Base-by-base conservation (phyloP, 257 asterid species). In the Solanum sejunctum region DNA sequence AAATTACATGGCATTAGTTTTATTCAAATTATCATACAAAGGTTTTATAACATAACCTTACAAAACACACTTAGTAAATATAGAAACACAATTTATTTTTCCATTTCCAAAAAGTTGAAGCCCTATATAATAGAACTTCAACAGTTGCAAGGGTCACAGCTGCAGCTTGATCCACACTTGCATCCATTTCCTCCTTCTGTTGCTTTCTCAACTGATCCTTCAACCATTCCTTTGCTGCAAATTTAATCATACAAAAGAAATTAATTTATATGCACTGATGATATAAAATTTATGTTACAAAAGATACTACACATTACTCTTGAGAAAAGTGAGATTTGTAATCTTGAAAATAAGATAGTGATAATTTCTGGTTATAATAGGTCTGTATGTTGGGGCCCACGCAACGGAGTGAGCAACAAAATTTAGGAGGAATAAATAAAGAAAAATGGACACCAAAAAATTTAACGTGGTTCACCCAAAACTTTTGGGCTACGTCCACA, bases 151-250 rank as follows among this genome's bases (percentile, higher is more conserved):
- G 94, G 91, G 32, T 91, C 78, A 85, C 92, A 90, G 6, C 51
- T 39, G 91, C 94, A 91, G 90, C 61, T 88, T 64, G 93, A 80
- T 12, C 94, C 93, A 49, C 94, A 91, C 85, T 67, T 88, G 92
- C 94, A 91, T 11, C 80, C 89, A 26, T 91, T 51, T 5, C 91
- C 93, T 86, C 94, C 94, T 86, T 91, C 94, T 57, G 86, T 85
- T 18, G 69, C 70, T 2, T 80, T 80, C 84, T 82, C 88, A 18
- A 75, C 61, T 90, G 88, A 87, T 64, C 77, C 82, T 90, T 88
- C 92, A 21, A 43, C 56, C 21, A 51, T 32, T 71, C 3, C 71
- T 9, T 43, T 49, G 36, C 81, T 66, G 55, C 21, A 63, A 51
- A 0, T 0, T 67, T 12, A 11, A 12, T 21, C 45, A 47, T 13